These are phyloP conservation scores for Mycogone perniciosa DNA, from an alignment of 2,329 filamentous ascomycete genomes.

Conservation along the genomic window DNA sequence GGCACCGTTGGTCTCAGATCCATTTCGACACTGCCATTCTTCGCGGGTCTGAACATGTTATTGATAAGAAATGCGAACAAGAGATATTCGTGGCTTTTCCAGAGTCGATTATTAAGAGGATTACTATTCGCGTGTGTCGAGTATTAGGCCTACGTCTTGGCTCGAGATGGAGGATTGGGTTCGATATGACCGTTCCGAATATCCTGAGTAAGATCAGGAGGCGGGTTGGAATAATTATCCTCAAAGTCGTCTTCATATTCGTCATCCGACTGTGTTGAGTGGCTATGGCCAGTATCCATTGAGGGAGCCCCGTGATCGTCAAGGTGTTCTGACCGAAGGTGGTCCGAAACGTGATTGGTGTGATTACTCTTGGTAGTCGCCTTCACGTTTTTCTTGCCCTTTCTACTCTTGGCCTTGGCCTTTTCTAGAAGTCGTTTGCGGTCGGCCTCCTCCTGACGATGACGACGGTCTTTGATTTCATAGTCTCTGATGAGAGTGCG, in stretches of 20 bases:
- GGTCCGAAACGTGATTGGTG: conserved; percentile 18
- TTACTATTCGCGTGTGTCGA: no score
- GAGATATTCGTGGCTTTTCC: no score
- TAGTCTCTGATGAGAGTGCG: conserved; percentile 82
- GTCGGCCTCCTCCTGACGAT: conserved; percentile 79
- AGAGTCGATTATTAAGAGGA: no score
- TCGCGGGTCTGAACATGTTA: no score
- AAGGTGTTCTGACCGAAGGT: conserved; percentile 18
- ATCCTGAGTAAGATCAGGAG: conserved; percentile 10
- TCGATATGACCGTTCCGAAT: not conserved
- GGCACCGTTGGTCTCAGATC: no score
- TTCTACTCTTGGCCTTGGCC: conserved; percentile 86
- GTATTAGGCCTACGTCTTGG: conserved; percentile 5
- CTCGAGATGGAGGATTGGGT: conserved; percentile 4
- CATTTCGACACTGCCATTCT: no score
- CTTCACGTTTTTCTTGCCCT: conserved; percentile 78
- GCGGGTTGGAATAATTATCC: conserved; percentile 20
- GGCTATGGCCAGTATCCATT: conserved; percentile 24
- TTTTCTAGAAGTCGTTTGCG: conserved; percentile 81
- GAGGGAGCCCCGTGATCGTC: conserved; percentile 18
- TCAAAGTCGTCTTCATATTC: conserved; percentile 32
- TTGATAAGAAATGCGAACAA: no score
- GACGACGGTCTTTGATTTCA: conserved; percentile 86
- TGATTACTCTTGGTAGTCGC: conserved; percentile 22
- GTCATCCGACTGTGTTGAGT: conserved; percentile 35